A percentile compares a stretch with the other conserved stretches of the same genome.
phyloP scores from a whole-genome alignment of 306 rosid species.

The Cicer cuneatum region DNA sequence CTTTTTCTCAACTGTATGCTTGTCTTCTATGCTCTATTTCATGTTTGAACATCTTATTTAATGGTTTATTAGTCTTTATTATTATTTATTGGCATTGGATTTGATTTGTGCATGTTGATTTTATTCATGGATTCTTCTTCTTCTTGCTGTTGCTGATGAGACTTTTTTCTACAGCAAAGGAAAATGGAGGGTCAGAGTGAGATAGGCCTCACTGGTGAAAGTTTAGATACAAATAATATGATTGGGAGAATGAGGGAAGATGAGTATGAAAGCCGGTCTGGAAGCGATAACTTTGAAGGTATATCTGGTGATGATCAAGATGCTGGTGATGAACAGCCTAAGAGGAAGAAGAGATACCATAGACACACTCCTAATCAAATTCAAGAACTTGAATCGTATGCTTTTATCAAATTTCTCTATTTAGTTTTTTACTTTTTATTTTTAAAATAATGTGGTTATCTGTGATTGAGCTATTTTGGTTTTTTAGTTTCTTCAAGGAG shows the following conservation, averaged over 20 bases:
- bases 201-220: constrained; percentile 68
- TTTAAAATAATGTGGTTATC: neutral
- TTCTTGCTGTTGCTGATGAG: constrained; percentile 35
- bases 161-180: constrained; percentile 57
- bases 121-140: neutral
- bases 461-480: constrained; percentile 25
- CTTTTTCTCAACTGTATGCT: constrained; percentile 59
- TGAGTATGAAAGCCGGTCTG: constrained; percentile 90
- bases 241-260: constrained; percentile 78
- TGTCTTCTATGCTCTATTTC: neutral
- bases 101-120: constrained; percentile 24
- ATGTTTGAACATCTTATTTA: constrained; percentile 12
- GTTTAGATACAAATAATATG: constrained; percentile 63
- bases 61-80: neutral
- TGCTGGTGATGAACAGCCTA: constrained; percentile 64
- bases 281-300: constrained; percentile 84
- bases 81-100: constrained; percentile 13
- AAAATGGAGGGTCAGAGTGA: constrained; percentile 80
- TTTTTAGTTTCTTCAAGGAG: constrained; percentile 85
- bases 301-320: constrained; percentile 89
- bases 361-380: constrained; percentile 93
- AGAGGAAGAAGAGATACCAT: constrained; percentile 83
- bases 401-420: constrained; percentile 1
- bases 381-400: constrained; percentile 91
- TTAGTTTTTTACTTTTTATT: neutral